phyloP scores from a whole-genome alignment of 202 grass and related monocot genomes.

The Eragrostis tef region DNA sequence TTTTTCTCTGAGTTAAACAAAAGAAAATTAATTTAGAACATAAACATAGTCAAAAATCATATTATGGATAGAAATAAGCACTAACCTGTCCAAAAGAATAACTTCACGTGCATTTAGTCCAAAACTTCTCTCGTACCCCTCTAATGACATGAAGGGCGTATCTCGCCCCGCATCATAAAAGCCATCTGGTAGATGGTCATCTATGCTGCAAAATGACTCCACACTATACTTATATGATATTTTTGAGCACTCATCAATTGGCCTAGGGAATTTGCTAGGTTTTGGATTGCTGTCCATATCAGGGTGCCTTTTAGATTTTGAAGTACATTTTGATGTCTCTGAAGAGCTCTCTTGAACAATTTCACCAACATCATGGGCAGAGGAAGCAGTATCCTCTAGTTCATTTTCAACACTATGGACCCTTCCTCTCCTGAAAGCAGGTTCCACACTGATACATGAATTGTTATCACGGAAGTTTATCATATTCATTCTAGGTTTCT shows the following conservation, averaged over 20 bases:
- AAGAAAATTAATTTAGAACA: constrained; percentile 46
- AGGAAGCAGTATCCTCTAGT: constrained; percentile 64
- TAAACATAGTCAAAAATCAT: not conserved
- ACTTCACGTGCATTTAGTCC: constrained; percentile 82
- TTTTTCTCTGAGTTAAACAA: constrained; percentile 66
- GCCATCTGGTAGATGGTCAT: constrained; percentile 91
- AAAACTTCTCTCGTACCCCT: constrained; percentile 73
- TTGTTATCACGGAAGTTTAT: constrained; percentile 37
- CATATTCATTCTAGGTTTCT: constrained; percentile 50
- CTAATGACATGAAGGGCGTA: constrained; percentile 79
- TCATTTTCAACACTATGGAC: constrained; percentile 49
- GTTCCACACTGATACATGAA: constrained; percentile 55
- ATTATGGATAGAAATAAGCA: constrained; percentile 33
- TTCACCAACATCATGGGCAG: constrained; percentile 27
- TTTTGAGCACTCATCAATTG: constrained; percentile 70
- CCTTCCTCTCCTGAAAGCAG: constrained; percentile 48
- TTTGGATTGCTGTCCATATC: constrained; percentile 94
- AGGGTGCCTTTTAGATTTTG: constrained; percentile 92
- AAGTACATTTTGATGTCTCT: constrained; percentile 59
- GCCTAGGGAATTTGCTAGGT: constrained; percentile 83
- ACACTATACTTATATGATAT: constrained; percentile 84
- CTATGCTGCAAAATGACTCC: constrained; percentile 83
- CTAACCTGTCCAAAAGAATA: constrained; percentile 97
- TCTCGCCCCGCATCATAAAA: constrained; percentile 97
- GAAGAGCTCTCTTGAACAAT: constrained; percentile 43